Evolutionary conservation across 768 basidiomycete genomes (phyloP).

Genomic region (button mushroom (Agaricus bisporus)): DNA sequence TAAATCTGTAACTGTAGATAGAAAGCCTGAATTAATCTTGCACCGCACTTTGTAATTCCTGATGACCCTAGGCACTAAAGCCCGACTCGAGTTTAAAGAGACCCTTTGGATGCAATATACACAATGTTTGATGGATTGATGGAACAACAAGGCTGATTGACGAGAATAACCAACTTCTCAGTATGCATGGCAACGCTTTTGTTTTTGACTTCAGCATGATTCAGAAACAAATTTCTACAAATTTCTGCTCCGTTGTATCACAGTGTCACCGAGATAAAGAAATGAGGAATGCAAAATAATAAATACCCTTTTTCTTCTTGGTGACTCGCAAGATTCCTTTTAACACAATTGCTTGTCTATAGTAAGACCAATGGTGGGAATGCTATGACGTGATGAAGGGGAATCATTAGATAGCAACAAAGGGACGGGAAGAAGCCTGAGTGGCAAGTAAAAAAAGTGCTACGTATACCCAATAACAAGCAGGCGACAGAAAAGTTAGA

Average conservation of each 20-base stretch:
- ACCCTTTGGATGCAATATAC: no score
- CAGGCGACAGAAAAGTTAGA: slow-evolving; percentile 24
- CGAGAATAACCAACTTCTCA: no score
- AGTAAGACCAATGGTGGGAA: slow-evolving; percentile 10
- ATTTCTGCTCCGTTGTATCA: slow-evolving; percentile 1
- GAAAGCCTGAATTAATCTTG: no score
- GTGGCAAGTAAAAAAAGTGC: slow-evolving; percentile 15
- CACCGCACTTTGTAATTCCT: no score
- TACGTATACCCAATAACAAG: slow-evolving; percentile 27
- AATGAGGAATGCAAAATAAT: not conserved
- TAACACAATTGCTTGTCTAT: slow-evolving; percentile 3
- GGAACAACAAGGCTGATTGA: no score
- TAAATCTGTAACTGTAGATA: no score
- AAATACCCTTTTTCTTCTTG: slow-evolving; percentile 2
- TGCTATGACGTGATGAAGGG: slow-evolving; percentile 11
- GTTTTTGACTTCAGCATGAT: not conserved
- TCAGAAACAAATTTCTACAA: not conserved
- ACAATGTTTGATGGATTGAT: no score
- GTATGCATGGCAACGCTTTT: not conserved
- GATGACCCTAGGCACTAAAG: no score
- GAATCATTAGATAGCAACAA: slow-evolving; percentile 33
- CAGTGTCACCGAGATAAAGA: slow-evolving; percentile 2
- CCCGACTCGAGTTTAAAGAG: no score
- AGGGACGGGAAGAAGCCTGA: slow-evolving; percentile 16
- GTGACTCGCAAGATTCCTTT: not conserved